phyloP scores from a whole-genome alignment of 2,329 filamentous ascomycete genomes.

The Colletotrichum cuscutae region DNA sequence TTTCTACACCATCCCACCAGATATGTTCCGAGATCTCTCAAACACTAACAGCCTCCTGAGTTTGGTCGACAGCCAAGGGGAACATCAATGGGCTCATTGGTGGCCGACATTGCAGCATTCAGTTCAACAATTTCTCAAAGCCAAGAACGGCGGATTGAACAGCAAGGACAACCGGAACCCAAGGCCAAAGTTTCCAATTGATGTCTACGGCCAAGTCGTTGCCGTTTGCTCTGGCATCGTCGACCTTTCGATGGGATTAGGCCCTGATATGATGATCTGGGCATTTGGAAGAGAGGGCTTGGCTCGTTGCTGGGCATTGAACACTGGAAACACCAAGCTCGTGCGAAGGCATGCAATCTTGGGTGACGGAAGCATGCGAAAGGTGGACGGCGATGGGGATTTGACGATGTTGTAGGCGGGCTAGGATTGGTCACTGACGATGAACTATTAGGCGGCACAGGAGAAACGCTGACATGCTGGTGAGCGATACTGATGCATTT shows the following conservation, averaged over 20 bases:
- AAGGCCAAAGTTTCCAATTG: conserved; percentile 40
- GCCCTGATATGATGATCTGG: conserved; percentile 48
- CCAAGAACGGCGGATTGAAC: not conserved
- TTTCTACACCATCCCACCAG: conserved; percentile 70
- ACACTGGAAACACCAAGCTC: conserved; percentile 37
- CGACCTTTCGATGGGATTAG: conserved; percentile 46
- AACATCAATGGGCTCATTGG: conserved; percentile 35
- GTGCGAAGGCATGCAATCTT: conserved; percentile 36
- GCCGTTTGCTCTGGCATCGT: conserved; percentile 44
- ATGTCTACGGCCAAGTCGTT: conserved; percentile 45
- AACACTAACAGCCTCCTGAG: conserved; percentile 14
- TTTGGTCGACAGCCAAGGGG: conserved; percentile 20
- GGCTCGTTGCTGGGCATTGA: conserved; percentile 45
- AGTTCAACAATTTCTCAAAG: not conserved
- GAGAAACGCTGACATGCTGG: not conserved
- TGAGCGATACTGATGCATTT: not conserved
- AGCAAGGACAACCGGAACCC: conserved; percentile 26
- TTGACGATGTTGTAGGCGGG: conserved; percentile 40
- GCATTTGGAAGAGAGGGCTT: conserved; percentile 47
- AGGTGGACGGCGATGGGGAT: conserved; percentile 45
- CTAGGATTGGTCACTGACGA: not conserved
- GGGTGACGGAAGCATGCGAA: conserved; percentile 45
- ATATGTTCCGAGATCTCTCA: conserved; percentile 57
- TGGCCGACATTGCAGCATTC: conserved; percentile 34
- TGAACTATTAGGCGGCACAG: not conserved